Evolutionary conservation across 352 stramenopile species (phyloP).

Genomic region (Achlya hypogyna): DNA sequence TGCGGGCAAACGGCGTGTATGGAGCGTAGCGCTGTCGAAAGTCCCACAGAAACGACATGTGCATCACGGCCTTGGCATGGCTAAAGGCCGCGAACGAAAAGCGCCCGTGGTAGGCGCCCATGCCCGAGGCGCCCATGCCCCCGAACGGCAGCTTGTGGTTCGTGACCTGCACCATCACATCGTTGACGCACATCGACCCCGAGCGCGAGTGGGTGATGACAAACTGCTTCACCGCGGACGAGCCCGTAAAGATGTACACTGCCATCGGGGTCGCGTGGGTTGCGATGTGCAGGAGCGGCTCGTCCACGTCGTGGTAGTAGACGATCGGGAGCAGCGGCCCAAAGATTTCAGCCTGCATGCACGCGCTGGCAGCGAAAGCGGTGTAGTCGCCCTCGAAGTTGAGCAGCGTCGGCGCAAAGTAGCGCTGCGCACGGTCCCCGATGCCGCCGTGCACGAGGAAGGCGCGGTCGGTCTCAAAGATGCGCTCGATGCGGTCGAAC

Average conservation of each 20-base stretch:
- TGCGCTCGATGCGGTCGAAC: not conserved
- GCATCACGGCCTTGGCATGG: constrained; percentile 56
- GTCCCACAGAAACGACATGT: constrained; percentile 51
- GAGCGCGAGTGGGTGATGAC: constrained; percentile 35
- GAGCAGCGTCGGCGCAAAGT: constrained; percentile 84
- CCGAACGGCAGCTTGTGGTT: constrained; percentile 71
- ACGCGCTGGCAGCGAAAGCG: constrained; percentile 40
- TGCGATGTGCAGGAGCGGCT: constrained; percentile 31
- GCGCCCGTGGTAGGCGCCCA: constrained; percentile 77
- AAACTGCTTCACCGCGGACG: constrained; percentile 29
- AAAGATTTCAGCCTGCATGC: constrained; percentile 94
- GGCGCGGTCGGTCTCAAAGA: constrained; percentile 54
- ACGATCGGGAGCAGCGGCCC: constrained; percentile 91
- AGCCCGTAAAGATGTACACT: constrained; percentile 79
- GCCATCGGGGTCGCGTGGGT: constrained; percentile 62
- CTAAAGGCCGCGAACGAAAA: constrained; percentile 71
- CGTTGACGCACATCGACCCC: constrained; percentile 67
- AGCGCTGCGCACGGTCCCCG: constrained; percentile 57
- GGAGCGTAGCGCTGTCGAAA: constrained; percentile 43
- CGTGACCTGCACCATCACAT: constrained; percentile 64
- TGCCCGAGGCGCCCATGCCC: constrained; percentile 69
- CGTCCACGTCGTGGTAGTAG: constrained; percentile 45
- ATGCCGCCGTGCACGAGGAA: constrained; percentile 48
- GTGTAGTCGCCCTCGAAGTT: constrained; percentile 63
- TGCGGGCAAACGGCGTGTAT: constrained; percentile 23